Percentiles rank a stretch among this genome's conserved stretches.
Evolutionary conservation across 2,329 filamentous ascomycete species (phyloP).

Genomic region (Fusarium floridanum): DNA sequence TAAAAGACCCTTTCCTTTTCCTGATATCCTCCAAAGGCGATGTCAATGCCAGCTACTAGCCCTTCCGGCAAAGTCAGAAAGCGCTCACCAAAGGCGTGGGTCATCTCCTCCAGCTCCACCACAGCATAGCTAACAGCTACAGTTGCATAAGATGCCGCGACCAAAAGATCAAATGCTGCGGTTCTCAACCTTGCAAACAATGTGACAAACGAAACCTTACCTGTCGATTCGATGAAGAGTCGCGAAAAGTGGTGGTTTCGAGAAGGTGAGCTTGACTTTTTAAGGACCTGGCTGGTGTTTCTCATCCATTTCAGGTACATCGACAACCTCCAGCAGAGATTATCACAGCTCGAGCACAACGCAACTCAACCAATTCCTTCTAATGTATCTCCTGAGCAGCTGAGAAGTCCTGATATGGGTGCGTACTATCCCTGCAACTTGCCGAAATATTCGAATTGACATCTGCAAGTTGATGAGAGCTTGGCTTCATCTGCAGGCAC

Average conservation of each 20-base stretch:
- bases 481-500: not conserved
- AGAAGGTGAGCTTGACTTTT: conserved; percentile 12
- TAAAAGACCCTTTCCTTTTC: not conserved
- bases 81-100: conserved; percentile 35
- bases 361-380: not conserved
- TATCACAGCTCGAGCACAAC: conserved; percentile 18
- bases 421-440: not conserved
- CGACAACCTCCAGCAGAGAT: conserved; percentile 24
- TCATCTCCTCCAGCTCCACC: not conserved
- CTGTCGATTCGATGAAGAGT: conserved; percentile 31
- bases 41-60: conserved; percentile 24
- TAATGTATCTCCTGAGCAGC: not conserved
- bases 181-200: conserved; percentile 31
- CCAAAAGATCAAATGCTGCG: conserved; percentile 37
- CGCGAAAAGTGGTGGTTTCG: conserved; percentile 35
- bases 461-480: not conserved
- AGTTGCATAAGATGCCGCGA: conserved; percentile 38
- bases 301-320: conserved; percentile 28
- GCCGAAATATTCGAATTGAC: not conserved
- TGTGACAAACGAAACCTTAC: conserved; percentile 28
- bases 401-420: conserved; percentile 11
- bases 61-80: conserved; percentile 26
- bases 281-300: not conserved
- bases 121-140: not conserved
- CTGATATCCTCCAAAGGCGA: not conserved